Percentiles rank a stretch among this genome's conserved stretches.
phyloP scores from a whole-genome alignment of 2,329 filamentous ascomycete genomes.

The Aphanoascus verrucosus region DNA sequence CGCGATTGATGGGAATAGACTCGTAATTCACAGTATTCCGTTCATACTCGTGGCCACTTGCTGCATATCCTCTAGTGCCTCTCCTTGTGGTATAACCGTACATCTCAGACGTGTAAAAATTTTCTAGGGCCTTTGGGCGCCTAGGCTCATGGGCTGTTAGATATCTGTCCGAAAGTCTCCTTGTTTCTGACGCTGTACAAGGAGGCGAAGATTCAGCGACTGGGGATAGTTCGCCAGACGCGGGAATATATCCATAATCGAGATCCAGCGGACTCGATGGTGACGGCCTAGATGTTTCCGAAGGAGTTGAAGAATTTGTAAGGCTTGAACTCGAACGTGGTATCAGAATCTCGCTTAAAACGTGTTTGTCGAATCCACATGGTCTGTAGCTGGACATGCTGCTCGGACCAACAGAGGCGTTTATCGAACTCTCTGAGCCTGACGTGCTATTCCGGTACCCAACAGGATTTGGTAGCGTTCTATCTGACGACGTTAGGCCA shows the following conservation, averaged over 20 bases:
- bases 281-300: conserved; percentile 7
- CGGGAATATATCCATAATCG: conserved; percentile 17
- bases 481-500: conserved; percentile 22
- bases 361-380: conserved; percentile 4
- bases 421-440: neutral
- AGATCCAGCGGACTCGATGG: conserved; percentile 14
- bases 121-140: neutral
- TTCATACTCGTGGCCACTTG: conserved; percentile 11
- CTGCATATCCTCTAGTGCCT: neutral
- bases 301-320: conserved; percentile 6
- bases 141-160: neutral
- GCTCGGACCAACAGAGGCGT: neutral
- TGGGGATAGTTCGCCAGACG: conserved; percentile 11
- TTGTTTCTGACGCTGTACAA: neutral
- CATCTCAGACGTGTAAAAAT: conserved; percentile 6
- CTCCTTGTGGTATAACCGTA: conserved; percentile 7
- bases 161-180: conserved; percentile 1
- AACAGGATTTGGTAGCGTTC: conserved; percentile 29
- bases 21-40: conserved; percentile 3
- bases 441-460: conserved; percentile 19
- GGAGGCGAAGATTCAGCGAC: conserved; percentile 2
- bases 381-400: conserved; percentile 7
- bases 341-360: neutral
- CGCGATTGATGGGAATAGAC: neutral
- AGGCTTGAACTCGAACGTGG: conserved; percentile 6